Percentiles rank a stretch among this genome's conserved stretches.
Conservation (phyloP, 345 rosid genomes). For the Camelina neglecta region DNA sequence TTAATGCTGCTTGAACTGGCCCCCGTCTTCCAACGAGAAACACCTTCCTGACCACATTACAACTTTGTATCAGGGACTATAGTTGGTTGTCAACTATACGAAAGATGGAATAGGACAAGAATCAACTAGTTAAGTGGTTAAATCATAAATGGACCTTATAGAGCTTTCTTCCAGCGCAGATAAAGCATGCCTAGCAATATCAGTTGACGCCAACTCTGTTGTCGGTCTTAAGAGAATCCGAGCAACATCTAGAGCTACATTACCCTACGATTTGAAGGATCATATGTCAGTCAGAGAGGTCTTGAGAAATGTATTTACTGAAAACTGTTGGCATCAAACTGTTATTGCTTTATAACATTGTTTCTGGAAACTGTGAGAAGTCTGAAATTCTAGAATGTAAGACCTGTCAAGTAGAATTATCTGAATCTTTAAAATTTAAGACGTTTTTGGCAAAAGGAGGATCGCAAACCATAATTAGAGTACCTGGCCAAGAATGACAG, state of each 20-base stretch:
- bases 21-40: conserved; percentile 92
- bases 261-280: conserved; percentile 62
- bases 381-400: background rate
- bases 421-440: background rate
- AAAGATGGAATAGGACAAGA: conserved; percentile 1
- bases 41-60: conserved; percentile 67
- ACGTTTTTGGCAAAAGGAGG: background rate
- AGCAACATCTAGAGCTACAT: conserved; percentile 95
- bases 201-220: conserved; percentile 76
- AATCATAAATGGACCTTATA: conserved; percentile 58
- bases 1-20: conserved; percentile 97
- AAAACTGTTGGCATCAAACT: background rate
- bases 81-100: conserved; percentile 23
- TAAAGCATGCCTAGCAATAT: conserved; percentile 82
- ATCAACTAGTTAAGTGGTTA: background rate
- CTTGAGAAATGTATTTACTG: conserved; percentile 11
- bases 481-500: conserved; percentile 89
- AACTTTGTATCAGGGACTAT: conserved; percentile 21
- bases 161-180: conserved; percentile 71
- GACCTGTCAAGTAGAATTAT: conserved; percentile 19
- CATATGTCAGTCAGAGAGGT: conserved; percentile 31
- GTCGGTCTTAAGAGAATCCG: conserved; percentile 82
- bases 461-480: conserved; percentile 20
- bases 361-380: no score
- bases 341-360: background rate